Evolutionary conservation across 1,284 basidiomycete genomes (phyloP), one percentile per base, ranked within the genome.

Genomic region (Moniliophthora roreri): DNA sequence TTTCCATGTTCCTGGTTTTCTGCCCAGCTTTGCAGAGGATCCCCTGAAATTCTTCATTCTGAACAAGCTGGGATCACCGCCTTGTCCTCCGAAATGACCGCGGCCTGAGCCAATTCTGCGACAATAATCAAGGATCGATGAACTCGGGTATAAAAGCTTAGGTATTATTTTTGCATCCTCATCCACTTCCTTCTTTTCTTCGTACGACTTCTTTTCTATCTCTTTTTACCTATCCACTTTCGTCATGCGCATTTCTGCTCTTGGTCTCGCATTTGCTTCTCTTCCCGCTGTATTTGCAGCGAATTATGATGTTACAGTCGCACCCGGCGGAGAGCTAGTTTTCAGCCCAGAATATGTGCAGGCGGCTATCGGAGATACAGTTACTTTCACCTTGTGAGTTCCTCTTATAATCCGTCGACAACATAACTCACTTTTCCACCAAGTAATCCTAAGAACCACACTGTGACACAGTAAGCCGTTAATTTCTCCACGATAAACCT

Each of bases 371-470:
- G 53, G 53, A 48, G 58, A 59, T 42, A 52, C 50, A 7, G 55
- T 59, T 15, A 50, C 46, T 32, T 55, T 59, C 35, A 55, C 46
- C 18, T 59, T 59, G 58, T 59, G 35, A 6, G 58, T 45, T 21
- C 41, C 15, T 46, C 15, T 50, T 10, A 1, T 20, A 18, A 16
- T 28, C 9, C 4, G 18, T 16, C 3, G 24, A 9, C n/a, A n/a
- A 26, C 46, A n/a, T 50, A 11, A 32, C 15, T 8, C 34, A 47
- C 16, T 37, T 24, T 35, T 20, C 15, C 37, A 23, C n/a, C 11
- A 21, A 54, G 52, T 26, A 46, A 54, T 37, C 73, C 75, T 6
- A 78, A 78, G 42, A 79, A 80, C 63, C 81, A 84, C 64, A 75
- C 76, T 42, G 71, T 82, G 39, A 79, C 81, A 3, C 81, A 85